phyloP scores from a whole-genome alignment of 2,329 filamentous ascomycete genomes.

The Diaporthe citrichinensis region DNA sequence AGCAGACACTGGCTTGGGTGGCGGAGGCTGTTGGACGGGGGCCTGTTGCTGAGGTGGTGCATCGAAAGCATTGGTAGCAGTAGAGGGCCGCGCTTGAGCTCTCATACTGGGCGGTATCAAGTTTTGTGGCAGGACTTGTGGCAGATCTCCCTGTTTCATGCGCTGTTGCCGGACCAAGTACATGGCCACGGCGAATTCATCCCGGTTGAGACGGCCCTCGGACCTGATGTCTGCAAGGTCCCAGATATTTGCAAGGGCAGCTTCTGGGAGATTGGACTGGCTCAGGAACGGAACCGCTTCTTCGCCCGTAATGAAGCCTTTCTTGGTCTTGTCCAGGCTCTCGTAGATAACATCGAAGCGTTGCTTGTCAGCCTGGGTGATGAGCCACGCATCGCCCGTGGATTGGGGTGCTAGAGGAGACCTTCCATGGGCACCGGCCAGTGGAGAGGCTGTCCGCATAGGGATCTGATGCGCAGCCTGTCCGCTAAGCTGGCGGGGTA shows the following conservation, averaged over 20 bases:
- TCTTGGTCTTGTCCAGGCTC: slow-evolving; percentile 83
- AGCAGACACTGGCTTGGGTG: slow-evolving; percentile 71
- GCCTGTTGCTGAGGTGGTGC: slow-evolving; percentile 55
- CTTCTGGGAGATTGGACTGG: slow-evolving; percentile 90
- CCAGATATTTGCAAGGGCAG: slow-evolving; percentile 94
- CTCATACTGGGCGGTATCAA: slow-evolving; percentile 91
- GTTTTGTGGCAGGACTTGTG: slow-evolving; percentile 82
- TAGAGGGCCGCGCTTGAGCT: slow-evolving; percentile 65
- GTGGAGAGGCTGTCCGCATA: slow-evolving; percentile 73
- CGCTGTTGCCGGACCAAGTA: slow-evolving; percentile 94
- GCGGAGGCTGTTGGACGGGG: slow-evolving; percentile 55
- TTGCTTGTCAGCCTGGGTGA: slow-evolving; percentile 85
- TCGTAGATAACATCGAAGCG: slow-evolving; percentile 91
- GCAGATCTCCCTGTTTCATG: slow-evolving; percentile 78
- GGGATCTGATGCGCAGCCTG: slow-evolving; percentile 64
- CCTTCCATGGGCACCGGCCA: slow-evolving; percentile 56
- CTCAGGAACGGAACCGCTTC: slow-evolving; percentile 96
- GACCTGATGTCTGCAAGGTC: slow-evolving; percentile 95
- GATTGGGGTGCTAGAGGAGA: slow-evolving; percentile 61
- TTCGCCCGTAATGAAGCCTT: slow-evolving; percentile 91
- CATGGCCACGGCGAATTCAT: slow-evolving; percentile 98
- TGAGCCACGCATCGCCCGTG: slow-evolving; percentile 78
- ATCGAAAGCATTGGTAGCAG: slow-evolving; percentile 66
- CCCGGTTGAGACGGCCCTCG: slow-evolving; percentile 84
- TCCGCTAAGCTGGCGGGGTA: slow-evolving; percentile 88